Conservation (phyloP, 352 stramenopile species). For the Phytophthora boehmeriae region DNA sequence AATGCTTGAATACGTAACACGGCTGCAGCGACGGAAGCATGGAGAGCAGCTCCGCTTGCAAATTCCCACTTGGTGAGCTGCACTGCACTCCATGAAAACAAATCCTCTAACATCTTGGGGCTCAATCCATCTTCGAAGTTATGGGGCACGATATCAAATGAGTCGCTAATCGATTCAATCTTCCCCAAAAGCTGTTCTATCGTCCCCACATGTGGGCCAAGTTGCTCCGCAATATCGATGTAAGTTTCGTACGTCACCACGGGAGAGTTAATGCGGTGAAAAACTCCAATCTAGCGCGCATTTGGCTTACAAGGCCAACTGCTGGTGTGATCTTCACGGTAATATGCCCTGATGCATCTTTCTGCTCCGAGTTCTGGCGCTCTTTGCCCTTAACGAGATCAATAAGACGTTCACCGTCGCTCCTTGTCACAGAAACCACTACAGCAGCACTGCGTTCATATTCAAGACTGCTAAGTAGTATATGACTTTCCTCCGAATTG, state of each 20-base stretch:
- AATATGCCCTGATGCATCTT: constrained; percentile 4
- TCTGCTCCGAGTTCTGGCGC: background rate
- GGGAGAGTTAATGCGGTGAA: constrained; percentile 38
- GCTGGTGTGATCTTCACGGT: constrained; percentile 1
- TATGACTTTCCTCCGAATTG: constrained; percentile 38
- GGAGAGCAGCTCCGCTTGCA: constrained; percentile 27
- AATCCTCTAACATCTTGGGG: constrained; percentile 17
- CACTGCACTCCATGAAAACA: constrained; percentile 27
- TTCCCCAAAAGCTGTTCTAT: constrained; percentile 28
- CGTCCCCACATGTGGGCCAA: constrained; percentile 16
- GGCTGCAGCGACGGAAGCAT: constrained; percentile 31
- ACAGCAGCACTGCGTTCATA: constrained; percentile 17
- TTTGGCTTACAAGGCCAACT: constrained; percentile 23
- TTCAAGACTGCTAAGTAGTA: constrained; percentile 34
- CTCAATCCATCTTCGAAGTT: background rate
- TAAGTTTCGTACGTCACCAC: constrained; percentile 41
- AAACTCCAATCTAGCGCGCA: constrained; percentile 39
- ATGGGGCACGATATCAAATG: background rate
- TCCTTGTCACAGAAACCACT: constrained; percentile 30
- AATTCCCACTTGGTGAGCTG: constrained; percentile 27
- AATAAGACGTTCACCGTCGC: constrained; percentile 36
- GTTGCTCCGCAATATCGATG: constrained; percentile 10
- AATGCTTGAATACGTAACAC: constrained; percentile 14
- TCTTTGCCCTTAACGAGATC: constrained; percentile 4
- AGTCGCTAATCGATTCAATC: constrained; percentile 10